These are phyloP conservation scores for Avena sativa DNA, from an alignment of 176 grass and related monocot species.

Conservation along the genomic window DNA sequence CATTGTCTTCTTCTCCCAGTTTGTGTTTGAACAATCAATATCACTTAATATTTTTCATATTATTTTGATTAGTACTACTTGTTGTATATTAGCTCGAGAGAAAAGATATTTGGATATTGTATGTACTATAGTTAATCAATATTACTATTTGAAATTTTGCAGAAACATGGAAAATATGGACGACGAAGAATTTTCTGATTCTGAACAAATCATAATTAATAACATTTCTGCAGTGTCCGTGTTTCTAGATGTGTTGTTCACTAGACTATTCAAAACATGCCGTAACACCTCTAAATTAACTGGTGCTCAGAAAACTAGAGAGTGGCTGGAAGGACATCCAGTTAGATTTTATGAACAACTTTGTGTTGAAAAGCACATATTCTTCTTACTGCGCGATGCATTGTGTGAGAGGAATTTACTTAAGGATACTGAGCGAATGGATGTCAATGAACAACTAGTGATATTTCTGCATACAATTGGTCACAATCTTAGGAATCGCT, in stretches of 20 bases:
- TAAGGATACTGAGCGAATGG: neutral
- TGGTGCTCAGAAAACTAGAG: neutral
- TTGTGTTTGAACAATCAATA: no score
- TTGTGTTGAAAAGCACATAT: neutral
- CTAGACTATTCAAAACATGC: neutral
- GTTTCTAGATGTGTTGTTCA: neutral
- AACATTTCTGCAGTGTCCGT: neutral
- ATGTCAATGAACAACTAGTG: neutral
- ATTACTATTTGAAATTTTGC: no score
- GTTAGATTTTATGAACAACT: neutral
- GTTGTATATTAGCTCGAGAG: no score
- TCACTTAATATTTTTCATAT: no score
- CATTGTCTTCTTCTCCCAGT: no score
- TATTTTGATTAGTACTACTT: no score
- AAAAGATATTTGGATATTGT: no score
- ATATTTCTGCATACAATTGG: no score
- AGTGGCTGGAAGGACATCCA: neutral
- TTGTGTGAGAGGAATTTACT: neutral
- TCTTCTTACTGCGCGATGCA: neutral
- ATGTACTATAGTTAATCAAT: no score
- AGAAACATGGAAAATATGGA: neutral
- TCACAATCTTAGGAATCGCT: no score
- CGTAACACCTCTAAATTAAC: neutral
- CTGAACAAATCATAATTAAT: neutral
- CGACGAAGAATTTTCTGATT: neutral